A percentile compares a stretch with the other conserved stretches of the same genome.
phyloP scores from a whole-genome alignment of 2,329 filamentous ascomycete genomes.

The Stachybotrys elegans region DNA sequence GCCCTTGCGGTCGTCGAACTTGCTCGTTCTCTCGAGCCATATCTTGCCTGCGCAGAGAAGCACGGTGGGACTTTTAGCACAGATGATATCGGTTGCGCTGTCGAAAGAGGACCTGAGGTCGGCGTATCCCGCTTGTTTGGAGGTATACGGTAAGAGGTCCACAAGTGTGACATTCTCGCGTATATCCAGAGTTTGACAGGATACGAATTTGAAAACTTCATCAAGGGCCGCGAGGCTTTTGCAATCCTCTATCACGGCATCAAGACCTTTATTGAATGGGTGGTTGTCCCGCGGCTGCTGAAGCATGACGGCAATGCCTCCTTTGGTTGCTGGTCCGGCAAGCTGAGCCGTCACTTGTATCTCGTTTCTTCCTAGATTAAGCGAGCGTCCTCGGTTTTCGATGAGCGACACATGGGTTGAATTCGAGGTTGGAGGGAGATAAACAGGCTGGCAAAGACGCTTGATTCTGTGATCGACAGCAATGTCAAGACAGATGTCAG shows the following conservation, averaged over 20 bases:
- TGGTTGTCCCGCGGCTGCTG: conserved; percentile 14
- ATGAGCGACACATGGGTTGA: conserved; percentile 7
- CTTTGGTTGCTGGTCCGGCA: conserved; percentile 9
- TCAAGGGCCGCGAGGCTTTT: conserved; percentile 7
- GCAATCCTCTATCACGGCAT: conserved; percentile 13
- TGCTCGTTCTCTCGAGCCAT: neutral
- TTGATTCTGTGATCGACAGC: conserved; percentile 11
- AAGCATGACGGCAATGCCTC: conserved; percentile 12
- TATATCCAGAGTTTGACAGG: conserved; percentile 7
- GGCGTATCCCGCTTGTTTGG: neutral
- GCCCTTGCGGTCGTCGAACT: conserved; percentile 6
- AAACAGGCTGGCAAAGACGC: conserved; percentile 4
- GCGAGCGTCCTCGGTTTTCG: conserved; percentile 1
- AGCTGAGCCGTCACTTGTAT: conserved; percentile 9
- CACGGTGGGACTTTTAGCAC: conserved; percentile 9
- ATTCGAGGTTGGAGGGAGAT: neutral
- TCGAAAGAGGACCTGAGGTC: conserved; percentile 3
- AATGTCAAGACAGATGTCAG: conserved; percentile 10
- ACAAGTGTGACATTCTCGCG: conserved; percentile 6
- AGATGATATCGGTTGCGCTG: neutral
- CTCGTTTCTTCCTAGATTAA: conserved; percentile 4
- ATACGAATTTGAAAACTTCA: conserved; percentile 8
- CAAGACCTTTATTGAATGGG: conserved; percentile 10
- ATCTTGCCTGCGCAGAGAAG: conserved; percentile 11
- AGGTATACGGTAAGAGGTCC: conserved; percentile 9